These are phyloP conservation scores for Rhodotorula taiwanensis DNA, from an alignment of 768 basidiomycete genomes.

Conservation along the genomic window DNA sequence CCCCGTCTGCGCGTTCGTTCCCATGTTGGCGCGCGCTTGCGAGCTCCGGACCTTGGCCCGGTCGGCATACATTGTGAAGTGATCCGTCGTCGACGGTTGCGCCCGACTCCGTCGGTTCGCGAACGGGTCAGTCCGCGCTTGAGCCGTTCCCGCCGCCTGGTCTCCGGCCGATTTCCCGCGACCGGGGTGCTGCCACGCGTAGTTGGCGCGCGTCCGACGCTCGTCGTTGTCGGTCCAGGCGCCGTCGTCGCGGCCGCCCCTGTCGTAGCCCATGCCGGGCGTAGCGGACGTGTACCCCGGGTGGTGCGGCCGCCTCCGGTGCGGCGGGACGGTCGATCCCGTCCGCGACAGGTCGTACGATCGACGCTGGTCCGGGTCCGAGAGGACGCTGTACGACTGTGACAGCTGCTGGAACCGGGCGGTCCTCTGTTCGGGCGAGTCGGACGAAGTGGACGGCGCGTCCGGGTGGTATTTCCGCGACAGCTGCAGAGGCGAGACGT, in stretches of 20 bases:
- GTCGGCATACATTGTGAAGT: conserved; percentile 16
- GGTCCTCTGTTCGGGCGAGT: conserved; percentile 27
- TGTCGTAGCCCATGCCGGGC: conserved; percentile 20
- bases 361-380: conserved; percentile 17
- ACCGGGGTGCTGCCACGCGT: conserved; percentile 35
- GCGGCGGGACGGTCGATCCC: neutral
- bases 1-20: neutral
- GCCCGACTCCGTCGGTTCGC: neutral
- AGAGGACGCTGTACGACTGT: conserved; percentile 31
- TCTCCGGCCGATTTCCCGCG: neutral
- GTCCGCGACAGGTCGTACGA: conserved; percentile 27
- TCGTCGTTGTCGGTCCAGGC: conserved; percentile 29
- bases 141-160: neutral
- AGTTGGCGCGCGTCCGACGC: conserved; percentile 27
- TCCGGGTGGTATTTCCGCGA: conserved; percentile 35
- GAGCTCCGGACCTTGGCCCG: conserved; percentile 1
- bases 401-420: conserved; percentile 27
- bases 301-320: conserved; percentile 3
- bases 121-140: conserved; percentile 24
- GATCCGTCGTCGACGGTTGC: conserved; percentile 1
- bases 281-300: conserved; percentile 20
- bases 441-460: conserved; percentile 28
- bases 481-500: conserved; percentile 13
- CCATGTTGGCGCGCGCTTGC: neutral
- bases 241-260: neutral